phyloP scores from a whole-genome alignment of 2,329 filamentous ascomycete genomes.

The Colletotrichum sp. region DNA sequence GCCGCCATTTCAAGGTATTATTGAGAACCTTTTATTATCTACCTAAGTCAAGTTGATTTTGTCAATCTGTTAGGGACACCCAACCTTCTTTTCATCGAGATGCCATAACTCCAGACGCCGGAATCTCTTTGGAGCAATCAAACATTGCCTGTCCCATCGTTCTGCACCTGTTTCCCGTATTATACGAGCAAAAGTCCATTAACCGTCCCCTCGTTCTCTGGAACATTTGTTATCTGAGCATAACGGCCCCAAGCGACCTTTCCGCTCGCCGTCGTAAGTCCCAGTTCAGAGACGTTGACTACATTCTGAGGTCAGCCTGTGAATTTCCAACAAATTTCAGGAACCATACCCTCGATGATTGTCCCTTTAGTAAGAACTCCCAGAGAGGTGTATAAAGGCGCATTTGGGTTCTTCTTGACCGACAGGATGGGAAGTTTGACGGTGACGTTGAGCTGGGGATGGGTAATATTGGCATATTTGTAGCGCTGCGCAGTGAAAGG shows the following conservation, averaged over 20 bases:
- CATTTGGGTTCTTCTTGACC: slow-evolving; percentile 74
- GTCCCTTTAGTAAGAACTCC: slow-evolving; percentile 88
- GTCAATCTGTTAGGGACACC: background rate
- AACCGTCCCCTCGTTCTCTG: too few relatives aligned
- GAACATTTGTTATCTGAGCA: too few relatives aligned
- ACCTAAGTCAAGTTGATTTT: background rate
- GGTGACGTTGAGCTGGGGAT: slow-evolving; percentile 77
- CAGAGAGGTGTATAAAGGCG: slow-evolving; percentile 81
- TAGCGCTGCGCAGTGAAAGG: slow-evolving; percentile 38
- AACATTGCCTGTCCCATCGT: background rate
- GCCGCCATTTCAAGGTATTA: background rate
- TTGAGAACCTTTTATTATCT: background rate
- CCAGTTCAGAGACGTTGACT: slow-evolving; percentile 91
- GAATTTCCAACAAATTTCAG: background rate
- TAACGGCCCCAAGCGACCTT: slow-evolving; percentile 82
- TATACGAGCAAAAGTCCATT: background rate
- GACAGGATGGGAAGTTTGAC: slow-evolving; percentile 72
- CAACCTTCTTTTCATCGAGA: too few relatives aligned
- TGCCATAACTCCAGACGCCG: slow-evolving; percentile 12
- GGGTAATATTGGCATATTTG: slow-evolving; percentile 62
- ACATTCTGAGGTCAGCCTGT: background rate
- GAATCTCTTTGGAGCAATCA: background rate
- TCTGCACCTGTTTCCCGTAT: background rate
- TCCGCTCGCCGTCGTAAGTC: slow-evolving; percentile 86
- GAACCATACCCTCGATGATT: background rate